These are phyloP conservation scores for Zasmidium citrigriseum DNA, from an alignment of 2,329 filamentous ascomycete genomes.

Conservation along the genomic window DNA sequence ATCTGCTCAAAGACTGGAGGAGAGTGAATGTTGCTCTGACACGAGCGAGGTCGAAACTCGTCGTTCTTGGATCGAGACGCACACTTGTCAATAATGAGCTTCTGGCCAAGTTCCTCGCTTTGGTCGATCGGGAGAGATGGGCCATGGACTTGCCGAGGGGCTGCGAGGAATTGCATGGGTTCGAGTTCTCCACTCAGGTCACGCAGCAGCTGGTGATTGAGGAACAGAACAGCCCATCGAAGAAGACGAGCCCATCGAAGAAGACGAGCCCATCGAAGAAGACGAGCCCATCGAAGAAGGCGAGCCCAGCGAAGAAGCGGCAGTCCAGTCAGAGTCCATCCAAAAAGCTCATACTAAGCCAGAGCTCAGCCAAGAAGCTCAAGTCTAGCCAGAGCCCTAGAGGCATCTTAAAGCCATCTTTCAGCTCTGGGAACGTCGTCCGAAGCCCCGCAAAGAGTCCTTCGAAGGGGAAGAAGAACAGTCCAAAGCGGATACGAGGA, in stretches of 20 bases:
- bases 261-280: slow-evolving; percentile 12
- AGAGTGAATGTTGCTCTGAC: slow-evolving; percentile 96
- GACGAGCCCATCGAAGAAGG: slow-evolving; percentile 3
- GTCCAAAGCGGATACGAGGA: slow-evolving; percentile 11
- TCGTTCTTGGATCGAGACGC: slow-evolving; percentile 79
- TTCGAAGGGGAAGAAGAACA: slow-evolving; percentile 2
- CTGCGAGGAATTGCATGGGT: slow-evolving; percentile 26
- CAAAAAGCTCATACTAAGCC: background rate
- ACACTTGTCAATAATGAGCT: slow-evolving; percentile 76
- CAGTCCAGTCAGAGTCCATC: background rate
- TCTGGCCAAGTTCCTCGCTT: slow-evolving; percentile 69
- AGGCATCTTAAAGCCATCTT: slow-evolving; percentile 6
- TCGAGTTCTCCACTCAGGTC: slow-evolving; percentile 28
- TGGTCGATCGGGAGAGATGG: slow-evolving; percentile 82
- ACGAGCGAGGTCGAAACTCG: slow-evolving; percentile 84
- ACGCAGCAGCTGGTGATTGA: slow-evolving; percentile 12
- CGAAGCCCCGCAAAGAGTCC: slow-evolving; percentile 3
- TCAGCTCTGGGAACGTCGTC: slow-evolving; percentile 9
- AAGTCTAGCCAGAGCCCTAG: background rate
- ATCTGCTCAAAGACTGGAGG: slow-evolving; percentile 86
- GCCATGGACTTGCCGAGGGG: slow-evolving; percentile 63
- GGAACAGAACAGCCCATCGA: background rate
- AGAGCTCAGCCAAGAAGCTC: slow-evolving; percentile 9
- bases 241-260: slow-evolving; percentile 8
- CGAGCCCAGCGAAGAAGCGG: slow-evolving; percentile 10